Percentiles rank a stretch among this genome's conserved stretches.
These are phyloP conservation scores for Cytospora schulzeri DNA, from an alignment of 2,329 filamentous ascomycete species.

Conservation along the genomic window DNA sequence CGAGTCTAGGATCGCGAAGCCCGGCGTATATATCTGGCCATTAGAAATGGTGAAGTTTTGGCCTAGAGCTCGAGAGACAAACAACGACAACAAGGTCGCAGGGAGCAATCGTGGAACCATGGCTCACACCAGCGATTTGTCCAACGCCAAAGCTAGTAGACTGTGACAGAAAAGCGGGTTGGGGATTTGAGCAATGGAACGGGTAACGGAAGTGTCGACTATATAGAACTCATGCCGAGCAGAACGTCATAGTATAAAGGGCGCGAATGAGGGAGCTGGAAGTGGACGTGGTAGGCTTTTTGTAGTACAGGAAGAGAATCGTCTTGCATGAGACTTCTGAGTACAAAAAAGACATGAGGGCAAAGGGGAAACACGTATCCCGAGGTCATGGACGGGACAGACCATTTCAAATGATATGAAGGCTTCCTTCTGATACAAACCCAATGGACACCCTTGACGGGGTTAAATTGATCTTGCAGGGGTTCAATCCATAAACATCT, in stretches of 20 bases:
- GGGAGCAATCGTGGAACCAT: constrained; percentile 12
- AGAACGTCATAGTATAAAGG: not conserved
- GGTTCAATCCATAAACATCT: constrained; percentile 2
- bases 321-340: not conserved
- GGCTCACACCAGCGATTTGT: not conserved
- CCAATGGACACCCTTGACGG: not conserved
- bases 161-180: not conserved
- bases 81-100: constrained; percentile 32
- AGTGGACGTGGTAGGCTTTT: not conserved
- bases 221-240: not conserved
- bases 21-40: constrained; percentile 71
- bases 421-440: not conserved
- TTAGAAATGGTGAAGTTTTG: constrained; percentile 60
- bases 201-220: constrained; percentile 5
- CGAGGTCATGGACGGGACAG: not conserved
- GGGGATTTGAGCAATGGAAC: not conserved
- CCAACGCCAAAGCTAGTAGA: not conserved
- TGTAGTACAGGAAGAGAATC: not conserved
- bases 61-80: constrained; percentile 36
- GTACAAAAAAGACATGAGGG: not conserved
- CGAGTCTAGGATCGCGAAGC: constrained; percentile 66
- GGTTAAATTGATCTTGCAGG: constrained; percentile 21
- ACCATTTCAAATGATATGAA: constrained; percentile 7
- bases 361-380: not conserved
- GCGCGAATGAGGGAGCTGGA: not conserved